These are phyloP conservation scores for Nicotiana sylvestris DNA, from an alignment of 257 asterid species.

Conservation along the genomic window DNA sequence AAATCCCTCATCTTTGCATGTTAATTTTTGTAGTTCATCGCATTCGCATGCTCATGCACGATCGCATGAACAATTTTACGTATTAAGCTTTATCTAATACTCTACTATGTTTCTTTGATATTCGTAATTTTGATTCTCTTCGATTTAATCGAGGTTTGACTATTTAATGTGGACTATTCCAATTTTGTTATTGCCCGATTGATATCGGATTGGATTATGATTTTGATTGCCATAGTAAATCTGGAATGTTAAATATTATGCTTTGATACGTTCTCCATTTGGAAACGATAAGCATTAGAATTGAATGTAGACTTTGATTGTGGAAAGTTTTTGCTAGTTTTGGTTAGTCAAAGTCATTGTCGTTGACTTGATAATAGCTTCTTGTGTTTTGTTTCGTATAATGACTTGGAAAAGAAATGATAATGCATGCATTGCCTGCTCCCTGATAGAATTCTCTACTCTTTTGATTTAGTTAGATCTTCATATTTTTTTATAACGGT, in stretches of 20 bases:
- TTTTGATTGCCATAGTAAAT: background rate
- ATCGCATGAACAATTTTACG: background rate
- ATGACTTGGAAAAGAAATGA: background rate
- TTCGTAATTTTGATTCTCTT: background rate
- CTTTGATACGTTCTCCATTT: background rate
- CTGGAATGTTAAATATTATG: background rate
- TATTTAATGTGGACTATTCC: background rate
- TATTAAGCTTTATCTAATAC: background rate
- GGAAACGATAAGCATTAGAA: background rate
- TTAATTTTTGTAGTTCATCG: background rate
- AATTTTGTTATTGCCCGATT: background rate
- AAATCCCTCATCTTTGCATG: background rate
- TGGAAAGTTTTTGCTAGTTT: background rate
- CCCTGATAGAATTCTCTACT: background rate
- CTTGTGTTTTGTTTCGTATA: background rate
- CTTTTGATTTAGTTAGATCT: background rate
- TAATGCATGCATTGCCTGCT: background rate
- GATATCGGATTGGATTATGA: background rate
- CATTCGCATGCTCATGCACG: background rate
- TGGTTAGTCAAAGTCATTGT: background rate
- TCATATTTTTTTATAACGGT: background rate
- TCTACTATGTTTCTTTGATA: background rate
- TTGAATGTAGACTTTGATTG: background rate
- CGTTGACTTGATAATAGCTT: background rate
- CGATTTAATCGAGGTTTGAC: background rate